Conservation (phyloP, 768 basidiomycete species). For the Termitomyces sp. region DNA sequence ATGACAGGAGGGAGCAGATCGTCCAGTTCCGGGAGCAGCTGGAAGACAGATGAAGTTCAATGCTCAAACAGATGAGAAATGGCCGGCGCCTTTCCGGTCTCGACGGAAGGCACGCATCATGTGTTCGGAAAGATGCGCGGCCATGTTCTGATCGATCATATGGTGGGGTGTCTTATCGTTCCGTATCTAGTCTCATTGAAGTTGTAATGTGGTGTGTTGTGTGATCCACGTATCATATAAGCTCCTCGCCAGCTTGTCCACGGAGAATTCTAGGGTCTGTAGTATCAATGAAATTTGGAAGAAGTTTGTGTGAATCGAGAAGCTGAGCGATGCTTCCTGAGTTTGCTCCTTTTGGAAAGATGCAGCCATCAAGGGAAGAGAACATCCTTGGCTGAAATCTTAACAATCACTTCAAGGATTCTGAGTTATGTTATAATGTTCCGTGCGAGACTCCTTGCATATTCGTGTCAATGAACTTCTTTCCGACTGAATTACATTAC, state of each 20-base stretch:
- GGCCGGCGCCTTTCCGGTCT: not conserved
- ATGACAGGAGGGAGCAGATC: not conserved
- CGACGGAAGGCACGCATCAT: not conserved
- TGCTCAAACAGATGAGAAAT: not conserved
- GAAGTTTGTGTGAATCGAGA: not conserved
- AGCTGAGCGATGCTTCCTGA: not conserved
- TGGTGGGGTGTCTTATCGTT: not conserved
- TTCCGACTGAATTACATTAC: not conserved
- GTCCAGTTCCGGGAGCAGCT: not conserved
- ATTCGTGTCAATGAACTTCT: not conserved
- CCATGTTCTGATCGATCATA: not conserved
- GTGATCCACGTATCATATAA: too few relatives aligned
- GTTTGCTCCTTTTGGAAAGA: not conserved
- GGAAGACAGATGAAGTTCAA: not conserved
- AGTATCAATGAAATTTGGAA: not conserved
- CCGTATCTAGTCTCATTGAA: not conserved
- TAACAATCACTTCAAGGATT: not conserved
- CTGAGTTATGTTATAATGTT: not conserved
- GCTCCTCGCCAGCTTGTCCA: too few relatives aligned
- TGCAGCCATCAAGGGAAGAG: not conserved
- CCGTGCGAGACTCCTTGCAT: not conserved
- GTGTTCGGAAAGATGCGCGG: not conserved
- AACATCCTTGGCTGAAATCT: not conserved
- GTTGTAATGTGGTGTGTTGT: not conserved
- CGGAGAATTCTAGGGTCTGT: not conserved